Evolutionary conservation across 768 basidiomycete genomes (phyloP).

Genomic region (Filobasidium floriforme): DNA sequence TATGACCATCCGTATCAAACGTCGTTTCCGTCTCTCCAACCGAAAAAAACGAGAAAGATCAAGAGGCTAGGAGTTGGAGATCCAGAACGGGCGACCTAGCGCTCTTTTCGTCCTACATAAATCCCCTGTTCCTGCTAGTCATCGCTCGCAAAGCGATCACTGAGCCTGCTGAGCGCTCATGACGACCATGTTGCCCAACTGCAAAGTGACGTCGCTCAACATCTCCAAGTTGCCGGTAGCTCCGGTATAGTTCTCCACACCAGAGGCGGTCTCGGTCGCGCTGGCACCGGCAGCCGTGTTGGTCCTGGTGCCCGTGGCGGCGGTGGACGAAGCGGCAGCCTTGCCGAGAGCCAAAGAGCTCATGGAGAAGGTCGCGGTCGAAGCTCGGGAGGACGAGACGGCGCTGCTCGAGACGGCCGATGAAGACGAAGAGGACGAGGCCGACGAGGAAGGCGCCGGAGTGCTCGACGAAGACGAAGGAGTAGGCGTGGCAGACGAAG

Average conservation of each 20-base stretch:
- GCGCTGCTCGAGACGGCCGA: conserved; percentile 12
- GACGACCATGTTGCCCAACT: conserved; percentile 20
- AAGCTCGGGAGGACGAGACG: conserved; percentile 8
- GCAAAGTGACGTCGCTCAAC: conserved; percentile 16
- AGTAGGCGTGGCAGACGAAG: conserved; percentile 3
- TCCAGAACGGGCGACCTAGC: too few species aligned
- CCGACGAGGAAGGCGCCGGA: conserved; percentile 4
- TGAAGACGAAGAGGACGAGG: conserved; percentile 12
- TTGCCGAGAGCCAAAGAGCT: conserved; percentile 7
- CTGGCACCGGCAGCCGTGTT: conserved; percentile 7
- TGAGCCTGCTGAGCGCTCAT: conserved; percentile 18
- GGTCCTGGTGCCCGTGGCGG: background rate
- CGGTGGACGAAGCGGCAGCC: conserved; percentile 6
- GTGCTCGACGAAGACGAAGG: conserved; percentile 9
- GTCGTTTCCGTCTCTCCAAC: too few species aligned
- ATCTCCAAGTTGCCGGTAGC: conserved; percentile 18
- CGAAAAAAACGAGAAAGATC: too few species aligned
- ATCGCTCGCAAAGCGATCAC: background rate
- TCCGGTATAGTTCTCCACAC: conserved; percentile 8
- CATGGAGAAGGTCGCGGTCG: conserved; percentile 1
- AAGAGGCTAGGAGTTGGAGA: too few species aligned
- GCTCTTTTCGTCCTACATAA: too few species aligned
- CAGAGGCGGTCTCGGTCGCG: background rate
- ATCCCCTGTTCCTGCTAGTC: background rate
- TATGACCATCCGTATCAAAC: too few species aligned